phyloP scores from a whole-genome alignment of 2,329 filamentous ascomycete species.

The Pezicula neosporulosa region DNA sequence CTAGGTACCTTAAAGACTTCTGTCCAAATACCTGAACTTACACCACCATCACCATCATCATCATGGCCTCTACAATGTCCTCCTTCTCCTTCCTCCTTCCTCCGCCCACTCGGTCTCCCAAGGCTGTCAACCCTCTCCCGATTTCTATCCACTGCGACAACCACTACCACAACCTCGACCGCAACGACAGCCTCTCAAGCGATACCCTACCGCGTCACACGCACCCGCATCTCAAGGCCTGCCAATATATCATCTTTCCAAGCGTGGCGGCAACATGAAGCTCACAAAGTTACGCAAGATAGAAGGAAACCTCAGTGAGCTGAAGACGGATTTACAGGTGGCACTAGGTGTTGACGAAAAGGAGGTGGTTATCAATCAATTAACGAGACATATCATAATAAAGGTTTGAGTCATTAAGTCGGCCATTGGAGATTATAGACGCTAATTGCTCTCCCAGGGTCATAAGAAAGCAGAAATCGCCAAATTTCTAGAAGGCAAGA shows the following conservation, averaged over 20 bases:
- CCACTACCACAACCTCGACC: slow-evolving; percentile 3
- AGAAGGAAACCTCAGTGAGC: slow-evolving; percentile 63
- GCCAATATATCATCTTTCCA: slow-evolving; percentile 72
- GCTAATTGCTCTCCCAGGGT: slow-evolving; percentile 33
- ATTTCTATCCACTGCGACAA: slow-evolving; percentile 18
- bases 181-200: slow-evolving; percentile 10
- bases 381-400: slow-evolving; percentile 72
- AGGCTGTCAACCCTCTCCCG: slow-evolving; percentile 21
- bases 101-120: slow-evolving; percentile 27
- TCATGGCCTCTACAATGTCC: slow-evolving; percentile 14
- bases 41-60: background rate
- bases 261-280: slow-evolving; percentile 72
- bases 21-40: background rate
- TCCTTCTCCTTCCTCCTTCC: slow-evolving; percentile 27
- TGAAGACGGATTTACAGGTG: slow-evolving; percentile 61
- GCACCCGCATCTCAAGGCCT: slow-evolving; percentile 70
- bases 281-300: slow-evolving; percentile 76
- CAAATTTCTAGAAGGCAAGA: slow-evolving; percentile 40
- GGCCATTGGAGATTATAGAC: background rate
- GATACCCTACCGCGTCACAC: slow-evolving; percentile 52
- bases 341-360: slow-evolving; percentile 52
- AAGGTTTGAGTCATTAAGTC: slow-evolving; percentile 49
- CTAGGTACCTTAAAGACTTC: background rate
- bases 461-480: slow-evolving; percentile 45
- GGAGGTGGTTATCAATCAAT: slow-evolving; percentile 43